Base-by-base conservation (phyloP, 2,329 filamentous ascomycete species). In the Leptographium flavum region DNA sequence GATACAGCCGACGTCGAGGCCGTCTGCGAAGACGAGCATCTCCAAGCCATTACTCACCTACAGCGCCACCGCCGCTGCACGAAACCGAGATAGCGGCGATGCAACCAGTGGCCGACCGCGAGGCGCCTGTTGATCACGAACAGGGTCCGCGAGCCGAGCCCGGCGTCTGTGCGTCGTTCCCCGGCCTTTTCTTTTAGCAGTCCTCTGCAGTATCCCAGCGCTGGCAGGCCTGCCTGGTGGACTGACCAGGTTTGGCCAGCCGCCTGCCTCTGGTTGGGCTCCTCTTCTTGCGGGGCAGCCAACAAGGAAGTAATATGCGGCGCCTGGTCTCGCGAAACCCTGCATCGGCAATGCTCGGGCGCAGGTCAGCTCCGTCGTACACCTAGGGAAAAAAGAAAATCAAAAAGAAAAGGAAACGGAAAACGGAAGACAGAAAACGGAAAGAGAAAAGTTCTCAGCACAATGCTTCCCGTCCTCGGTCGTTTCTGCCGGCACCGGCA, bases 141-240 rank as follows among this genome's bases (percentile, higher is more conserved):
- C 49, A 51, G 43, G 47, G 44, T 22, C 47, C 45, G 39, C 44
- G 38, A 47, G 49, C 46, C 53, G 49, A 54, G 46, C 48, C 49
- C 50, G 48, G 47, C 21, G 57, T 58, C 58, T 59, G 58, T 59
- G 58, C 57, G 55, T 38, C 15, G n/a, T 41, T 17, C 19, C 23
- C 27, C 10, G 25, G 22, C 14, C 23, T 25, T 37, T 43, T 15
- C 47, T 43, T 43, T 48, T 27, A 9, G 10, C 22, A 25, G 36
- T 27, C 36, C 35, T 14, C 21, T 9, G 15, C 11, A n/a, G n/a
- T n/a, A n/a, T n/a, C n/a, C n/a, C n/a, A n/a, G n/a, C n/a, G n/a
- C n/a, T n/a, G n/a, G n/a, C n/a, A n/a, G n/a, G n/a, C n/a, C n/a
- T n/a, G n/a, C n/a, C n/a, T n/a, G n/a, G n/a, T n/a, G n/a, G n/a